Evolutionary conservation across 2,329 filamentous ascomycete genomes (phyloP), one percentile per base, ranked within the genome.

Genomic region (Juglanconis juglandina): DNA sequence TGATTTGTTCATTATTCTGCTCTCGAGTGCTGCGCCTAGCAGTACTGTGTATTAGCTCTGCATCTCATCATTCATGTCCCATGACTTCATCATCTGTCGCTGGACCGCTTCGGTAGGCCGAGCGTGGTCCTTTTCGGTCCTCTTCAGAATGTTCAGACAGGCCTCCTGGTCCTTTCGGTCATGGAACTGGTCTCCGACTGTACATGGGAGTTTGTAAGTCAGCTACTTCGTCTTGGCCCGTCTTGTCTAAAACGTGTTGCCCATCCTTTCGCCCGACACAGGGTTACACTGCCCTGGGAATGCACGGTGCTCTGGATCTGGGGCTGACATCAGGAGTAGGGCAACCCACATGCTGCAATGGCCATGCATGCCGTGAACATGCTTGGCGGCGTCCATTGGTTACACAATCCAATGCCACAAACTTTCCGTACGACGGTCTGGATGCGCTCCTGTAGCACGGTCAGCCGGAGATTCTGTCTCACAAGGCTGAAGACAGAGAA

Each of bases 371-470:
- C 79, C 1, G 80, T 82, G 60, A 86, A 83, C 71, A 85, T 78
- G 47, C 77, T 77, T 0, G 85, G 83, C 33, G 84, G 80, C 1
- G 79, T 82, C 68, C 77, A 78, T 44, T 79, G 74, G 67, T 87
- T 87, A 34, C 79, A 81, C 10, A 82, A 68, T 0, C 82, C 84
- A 41, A 86, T 86, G 1, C 85, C 85, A 65, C 84, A 87, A 2
- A 87, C 71, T 32, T 78, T 73, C 14, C 81, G 73, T 2, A 87
- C 76, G 35, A 83, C 73, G 14, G 68, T 63, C 59, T 79, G 73
- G 7, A 83, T 77, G 13, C 75, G 72, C 48, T 77, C 67, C 74
- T 81, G 67, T 24, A 39, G 33, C 5, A 32, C 14, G 44, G 46
- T 60, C 53, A 59, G 57, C 24, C 24, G 24, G 24, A 2, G 24